Conservation (phyloP, 78 protist genomes). For the Mantamonas sphyraenae region DNA sequence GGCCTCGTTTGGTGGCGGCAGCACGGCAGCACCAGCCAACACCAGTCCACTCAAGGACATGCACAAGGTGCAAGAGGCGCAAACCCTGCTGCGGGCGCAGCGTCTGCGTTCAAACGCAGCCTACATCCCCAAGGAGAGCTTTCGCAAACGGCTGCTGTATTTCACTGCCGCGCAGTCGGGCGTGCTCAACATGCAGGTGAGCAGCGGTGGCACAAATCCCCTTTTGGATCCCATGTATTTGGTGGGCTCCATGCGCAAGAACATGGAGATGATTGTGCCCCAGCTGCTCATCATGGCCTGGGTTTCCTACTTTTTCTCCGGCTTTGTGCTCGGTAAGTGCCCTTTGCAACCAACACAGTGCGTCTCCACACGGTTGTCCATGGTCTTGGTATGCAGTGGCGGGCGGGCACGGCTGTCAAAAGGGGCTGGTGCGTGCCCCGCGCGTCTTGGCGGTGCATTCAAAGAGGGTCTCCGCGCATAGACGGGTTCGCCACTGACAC, state of each 20-base stretch:
- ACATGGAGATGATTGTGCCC: slow-evolving; percentile 64
- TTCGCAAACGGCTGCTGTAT: slow-evolving; percentile 1
- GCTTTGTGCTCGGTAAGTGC: slow-evolving; percentile 64
- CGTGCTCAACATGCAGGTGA: neutral
- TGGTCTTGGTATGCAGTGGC: neutral
- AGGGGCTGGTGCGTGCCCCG: neutral
- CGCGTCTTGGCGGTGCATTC: neutral
- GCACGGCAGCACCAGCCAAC: neutral
- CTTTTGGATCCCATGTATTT: slow-evolving; percentile 52
- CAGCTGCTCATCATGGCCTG: slow-evolving; percentile 58
- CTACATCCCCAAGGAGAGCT: slow-evolving; percentile 20
- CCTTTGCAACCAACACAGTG: neutral
- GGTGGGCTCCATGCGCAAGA: slow-evolving; percentile 67
- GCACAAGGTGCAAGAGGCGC: slow-evolving; percentile 15
- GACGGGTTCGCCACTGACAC: no score
- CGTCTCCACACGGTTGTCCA: neutral
- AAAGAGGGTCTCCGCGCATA: neutral
- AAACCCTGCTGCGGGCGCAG: slow-evolving; percentile 7
- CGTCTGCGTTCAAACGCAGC: slow-evolving; percentile 23
- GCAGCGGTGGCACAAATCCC: slow-evolving; percentile 31
- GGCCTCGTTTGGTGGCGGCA: no score
- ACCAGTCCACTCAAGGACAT: neutral
- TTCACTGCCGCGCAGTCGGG: neutral
- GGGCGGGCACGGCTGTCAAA: neutral
- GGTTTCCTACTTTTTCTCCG: slow-evolving; percentile 70